These are phyloP conservation scores for Dimocarpus longan DNA, from an alignment of 345 rosid species.

Conservation along the genomic window DNA sequence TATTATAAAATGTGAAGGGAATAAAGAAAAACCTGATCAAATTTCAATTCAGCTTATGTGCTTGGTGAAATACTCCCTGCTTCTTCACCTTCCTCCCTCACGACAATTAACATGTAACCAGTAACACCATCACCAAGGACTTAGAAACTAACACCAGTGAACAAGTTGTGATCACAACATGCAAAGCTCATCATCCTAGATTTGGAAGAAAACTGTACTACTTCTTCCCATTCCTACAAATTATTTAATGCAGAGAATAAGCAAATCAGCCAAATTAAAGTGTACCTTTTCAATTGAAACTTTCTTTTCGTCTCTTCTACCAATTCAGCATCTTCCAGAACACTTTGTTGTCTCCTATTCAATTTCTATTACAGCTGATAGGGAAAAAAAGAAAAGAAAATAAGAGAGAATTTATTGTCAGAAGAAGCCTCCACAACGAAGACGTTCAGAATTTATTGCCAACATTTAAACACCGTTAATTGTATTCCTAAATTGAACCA, in stretches of 20 bases:
- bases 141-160: constrained; percentile 64
- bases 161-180: constrained; percentile 44
- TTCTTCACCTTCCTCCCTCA: constrained; percentile 92
- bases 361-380: constrained; percentile 66
- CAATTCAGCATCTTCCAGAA: constrained; percentile 92
- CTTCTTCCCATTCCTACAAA: constrained; percentile 87
- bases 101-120: constrained; percentile 88
- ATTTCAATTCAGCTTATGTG: constrained; percentile 81
- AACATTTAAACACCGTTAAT: not conserved
- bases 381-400: constrained; percentile 16
- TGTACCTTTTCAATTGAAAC: constrained; percentile 90
- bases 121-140: constrained; percentile 77
- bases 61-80: constrained; percentile 88
- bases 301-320: constrained; percentile 95
- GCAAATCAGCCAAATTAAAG: constrained; percentile 15
- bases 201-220: constrained; percentile 65
- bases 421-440: constrained; percentile 1
- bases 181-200: constrained; percentile 50
- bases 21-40: constrained; percentile 73
- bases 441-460: not conserved
- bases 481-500: not conserved
- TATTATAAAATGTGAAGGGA: not conserved
- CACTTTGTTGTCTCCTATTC: constrained; percentile 78
- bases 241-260: constrained; percentile 22
- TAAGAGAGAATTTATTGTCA: constrained; percentile 21